Percentiles rank a stretch among this genome's conserved stretches.
phyloP scores from a whole-genome alignment of 75 land plant species.

The Selaginella tamariscina region DNA sequence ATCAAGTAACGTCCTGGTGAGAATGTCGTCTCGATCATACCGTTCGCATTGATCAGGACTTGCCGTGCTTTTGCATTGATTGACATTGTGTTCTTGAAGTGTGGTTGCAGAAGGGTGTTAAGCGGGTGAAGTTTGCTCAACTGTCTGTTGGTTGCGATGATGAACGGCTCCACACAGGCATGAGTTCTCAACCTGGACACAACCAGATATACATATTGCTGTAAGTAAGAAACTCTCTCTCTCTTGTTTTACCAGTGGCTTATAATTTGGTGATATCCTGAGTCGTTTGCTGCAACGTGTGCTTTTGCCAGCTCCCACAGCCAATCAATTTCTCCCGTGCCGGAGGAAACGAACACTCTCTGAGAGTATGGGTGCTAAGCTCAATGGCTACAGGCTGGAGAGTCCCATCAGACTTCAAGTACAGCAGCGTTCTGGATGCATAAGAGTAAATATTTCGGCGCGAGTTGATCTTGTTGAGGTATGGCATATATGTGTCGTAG shows the following conservation, averaged over 20 bases:
- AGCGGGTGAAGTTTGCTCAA: slow-evolving; percentile 56
- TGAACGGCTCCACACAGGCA: slow-evolving; percentile 44
- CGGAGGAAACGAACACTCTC: slow-evolving; percentile 1
- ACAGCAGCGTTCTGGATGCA: slow-evolving; percentile 28
- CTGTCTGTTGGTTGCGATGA: slow-evolving; percentile 50
- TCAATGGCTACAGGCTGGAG: slow-evolving; percentile 27
- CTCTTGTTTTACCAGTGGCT: slow-evolving; percentile 45
- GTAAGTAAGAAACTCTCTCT: background rate
- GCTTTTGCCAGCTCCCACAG: slow-evolving; percentile 62
- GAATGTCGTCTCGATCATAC: slow-evolving; percentile 45
- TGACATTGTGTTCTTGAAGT: slow-evolving; percentile 47
- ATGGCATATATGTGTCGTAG: slow-evolving; percentile 24
- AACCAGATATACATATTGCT: background rate
- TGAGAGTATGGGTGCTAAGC: slow-evolving; percentile 16
- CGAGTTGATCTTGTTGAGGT: slow-evolving; percentile 16
- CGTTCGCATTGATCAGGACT: slow-evolving; percentile 39
- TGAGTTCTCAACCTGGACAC: slow-evolving; percentile 53
- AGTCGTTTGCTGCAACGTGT: slow-evolving; percentile 55
- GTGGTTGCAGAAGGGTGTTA: slow-evolving; percentile 44
- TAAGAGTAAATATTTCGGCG: slow-evolving; percentile 11
- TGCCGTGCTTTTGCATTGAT: slow-evolving; percentile 55
- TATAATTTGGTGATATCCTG: slow-evolving; percentile 59
- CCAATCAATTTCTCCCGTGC: slow-evolving; percentile 28
- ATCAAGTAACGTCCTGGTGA: slow-evolving; percentile 28
- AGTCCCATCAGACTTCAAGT: slow-evolving; percentile 17